These are phyloP conservation scores for Tubosaeta sp. DNA, from an alignment of 768 basidiomycete species.

Conservation along the genomic window DNA sequence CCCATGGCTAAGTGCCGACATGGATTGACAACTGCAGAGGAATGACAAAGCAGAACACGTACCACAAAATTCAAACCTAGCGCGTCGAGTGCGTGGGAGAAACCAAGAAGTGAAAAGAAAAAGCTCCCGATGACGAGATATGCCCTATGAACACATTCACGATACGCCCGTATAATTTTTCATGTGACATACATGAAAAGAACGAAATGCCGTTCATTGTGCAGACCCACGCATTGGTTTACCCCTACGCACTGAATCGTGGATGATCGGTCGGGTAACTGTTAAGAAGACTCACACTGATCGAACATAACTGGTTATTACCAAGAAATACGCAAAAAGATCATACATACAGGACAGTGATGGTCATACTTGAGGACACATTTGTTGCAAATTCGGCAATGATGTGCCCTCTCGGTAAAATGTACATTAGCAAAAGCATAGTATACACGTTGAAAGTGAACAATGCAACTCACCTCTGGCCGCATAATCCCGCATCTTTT, in stretches of 20 bases:
- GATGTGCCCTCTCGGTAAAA: conserved; percentile 73
- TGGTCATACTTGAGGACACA: conserved; percentile 91
- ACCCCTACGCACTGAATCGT: conserved; percentile 56
- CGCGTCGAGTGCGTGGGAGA: conserved; percentile 50
- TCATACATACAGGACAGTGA: conserved; percentile 75
- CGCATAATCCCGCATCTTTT: conserved; percentile 62
- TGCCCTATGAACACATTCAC: conserved; percentile 41
- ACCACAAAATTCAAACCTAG: conserved; percentile 52
- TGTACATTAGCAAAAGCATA: conserved; percentile 12
- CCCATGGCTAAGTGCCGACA: conserved; percentile 42
- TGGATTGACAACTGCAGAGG: background rate
- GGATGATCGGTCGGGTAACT: background rate
- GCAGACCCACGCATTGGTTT: conserved; percentile 93
- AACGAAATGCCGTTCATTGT: conserved; percentile 95
- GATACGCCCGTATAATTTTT: background rate
- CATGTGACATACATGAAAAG: conserved; percentile 73
- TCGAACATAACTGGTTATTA: background rate
- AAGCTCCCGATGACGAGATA: conserved; percentile 76
- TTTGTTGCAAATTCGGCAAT: conserved; percentile 86
- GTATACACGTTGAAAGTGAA: background rate
- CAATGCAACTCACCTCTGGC: conserved; percentile 63
- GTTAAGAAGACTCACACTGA: conserved; percentile 36
- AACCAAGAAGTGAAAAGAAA: conserved; percentile 62
- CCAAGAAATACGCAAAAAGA: background rate
- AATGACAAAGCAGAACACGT: conserved; percentile 6